Evolutionary conservation across 2,329 filamentous ascomycete genomes (phyloP).

Genomic region (Ceratocystis albifundus): DNA sequence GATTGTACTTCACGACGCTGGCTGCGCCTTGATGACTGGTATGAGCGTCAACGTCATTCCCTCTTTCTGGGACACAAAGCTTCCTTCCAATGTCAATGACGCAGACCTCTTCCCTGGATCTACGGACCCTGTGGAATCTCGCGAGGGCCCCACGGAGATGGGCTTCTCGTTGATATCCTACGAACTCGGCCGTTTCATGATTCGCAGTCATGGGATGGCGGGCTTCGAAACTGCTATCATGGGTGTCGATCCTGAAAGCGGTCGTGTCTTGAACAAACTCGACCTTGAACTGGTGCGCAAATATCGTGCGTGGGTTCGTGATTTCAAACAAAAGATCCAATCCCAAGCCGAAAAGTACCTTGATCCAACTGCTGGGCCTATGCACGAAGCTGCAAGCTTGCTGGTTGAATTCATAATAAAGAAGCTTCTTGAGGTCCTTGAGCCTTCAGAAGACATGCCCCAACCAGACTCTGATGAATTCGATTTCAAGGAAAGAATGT

Average conservation of each 20-base stretch:
- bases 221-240: constrained; percentile 42
- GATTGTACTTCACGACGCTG: constrained; percentile 46
- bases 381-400: constrained; percentile 41
- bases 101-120: constrained; percentile 45
- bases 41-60: constrained; percentile 43
- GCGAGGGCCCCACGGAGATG: constrained; percentile 51
- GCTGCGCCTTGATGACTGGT: constrained; percentile 47
- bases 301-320: constrained; percentile 35
- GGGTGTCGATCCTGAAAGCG: constrained; percentile 32
- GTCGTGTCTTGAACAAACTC: constrained; percentile 24
- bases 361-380: constrained; percentile 41
- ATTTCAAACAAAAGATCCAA: constrained; percentile 35
- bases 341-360: constrained; percentile 41
- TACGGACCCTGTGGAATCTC: constrained; percentile 39
- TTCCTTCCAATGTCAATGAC: constrained; percentile 48
- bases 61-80: constrained; percentile 45
- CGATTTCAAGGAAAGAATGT: constrained; percentile 42
- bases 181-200: constrained; percentile 40
- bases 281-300: constrained; percentile 32
- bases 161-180: constrained; percentile 43
- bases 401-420: constrained; percentile 38
- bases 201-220: constrained; percentile 34
- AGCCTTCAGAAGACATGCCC: constrained; percentile 37
- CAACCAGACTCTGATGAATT: constrained; percentile 42
- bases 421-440: constrained; percentile 40